phyloP scores from a whole-genome alignment of 148 eudicot species.

The Rhododendron griersonianum region DNA sequence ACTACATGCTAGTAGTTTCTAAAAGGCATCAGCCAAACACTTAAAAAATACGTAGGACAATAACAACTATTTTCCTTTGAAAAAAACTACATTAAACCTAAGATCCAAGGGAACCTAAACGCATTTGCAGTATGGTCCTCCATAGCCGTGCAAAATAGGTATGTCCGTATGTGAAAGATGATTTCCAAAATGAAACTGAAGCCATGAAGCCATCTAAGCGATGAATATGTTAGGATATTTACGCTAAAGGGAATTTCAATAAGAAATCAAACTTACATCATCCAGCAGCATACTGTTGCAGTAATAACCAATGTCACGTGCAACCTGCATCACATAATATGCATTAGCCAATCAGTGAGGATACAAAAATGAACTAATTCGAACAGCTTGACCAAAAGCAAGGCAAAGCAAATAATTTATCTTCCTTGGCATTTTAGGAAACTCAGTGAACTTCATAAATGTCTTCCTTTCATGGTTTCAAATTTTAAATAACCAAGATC shows the following conservation, averaged over 20 bases:
- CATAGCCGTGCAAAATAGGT: neutral
- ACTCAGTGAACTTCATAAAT: neutral
- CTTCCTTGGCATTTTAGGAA: neutral
- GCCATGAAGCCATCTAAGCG: neutral
- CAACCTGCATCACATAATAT: conserved; percentile 54
- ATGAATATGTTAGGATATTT: neutral
- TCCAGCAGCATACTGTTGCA: conserved; percentile 95
- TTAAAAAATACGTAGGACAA: neutral
- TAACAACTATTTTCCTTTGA: neutral
- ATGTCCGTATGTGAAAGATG: neutral
- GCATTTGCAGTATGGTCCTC: neutral
- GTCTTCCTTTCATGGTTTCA: neutral
- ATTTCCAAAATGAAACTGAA: neutral
- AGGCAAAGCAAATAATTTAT: neutral
- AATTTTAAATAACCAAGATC: neutral
- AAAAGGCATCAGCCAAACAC: neutral
- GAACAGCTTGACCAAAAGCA: neutral
- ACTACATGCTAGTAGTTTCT: neutral
- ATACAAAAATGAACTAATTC: neutral
- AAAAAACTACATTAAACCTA: neutral
- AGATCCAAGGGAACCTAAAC: neutral
- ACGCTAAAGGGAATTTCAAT: neutral
- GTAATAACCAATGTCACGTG: conserved; percentile 77
- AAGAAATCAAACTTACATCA: conserved; percentile 73
- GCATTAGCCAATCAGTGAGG: neutral